Base-by-base conservation (phyloP, 192 early-diverging fungal species). In the Backusella circina region DNA sequence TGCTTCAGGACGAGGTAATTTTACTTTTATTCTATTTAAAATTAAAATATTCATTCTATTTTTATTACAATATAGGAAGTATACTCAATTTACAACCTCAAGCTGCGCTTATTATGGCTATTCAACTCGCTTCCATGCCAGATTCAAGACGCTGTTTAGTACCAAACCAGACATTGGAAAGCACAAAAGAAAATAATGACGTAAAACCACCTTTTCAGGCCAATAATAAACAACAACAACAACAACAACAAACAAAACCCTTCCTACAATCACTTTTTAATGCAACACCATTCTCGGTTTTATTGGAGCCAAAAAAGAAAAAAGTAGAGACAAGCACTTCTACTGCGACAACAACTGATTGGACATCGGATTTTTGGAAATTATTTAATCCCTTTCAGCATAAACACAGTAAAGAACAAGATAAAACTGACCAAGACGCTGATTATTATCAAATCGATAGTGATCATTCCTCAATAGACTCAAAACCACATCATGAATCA, bases 41-140 rank as follows among this genome's bases (percentile, higher is more conserved):
- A 26, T 10, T 26, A 13, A 28, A 12, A 9, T 33, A 23, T 6
- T 39, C 9, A 68, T 12, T 37, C 3, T 12, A 61, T 57, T 51
- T 10, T 61, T 6, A 13, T 61, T 61, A 44, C 15, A 15, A 30
- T 9, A 44, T 66, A 74, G 73, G 73, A 44, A 51, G 64, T 41
- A 74, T 74, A 39, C 36, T 74, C 6, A 66, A 51, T 66, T 41
- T 74, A 32, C 73, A 74, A 36, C 73, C 54, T 15, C 73, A 74
- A 32, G 73, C 73, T 41, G 73, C 73, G 8, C 36, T 74, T 6
- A 74, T 74, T 13, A 74, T 74, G 73, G 61, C 73, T 9, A 66
- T 66, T 47, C 73, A 74, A 41, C 64, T 74, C 5, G 57, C 73
- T 32, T 66, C 57, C 21, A 64, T 61, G 30, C 64, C 73, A 31